These are phyloP conservation scores for Botrytis medusae DNA, from an alignment of 2,329 filamentous ascomycete species.

Conservation along the genomic window DNA sequence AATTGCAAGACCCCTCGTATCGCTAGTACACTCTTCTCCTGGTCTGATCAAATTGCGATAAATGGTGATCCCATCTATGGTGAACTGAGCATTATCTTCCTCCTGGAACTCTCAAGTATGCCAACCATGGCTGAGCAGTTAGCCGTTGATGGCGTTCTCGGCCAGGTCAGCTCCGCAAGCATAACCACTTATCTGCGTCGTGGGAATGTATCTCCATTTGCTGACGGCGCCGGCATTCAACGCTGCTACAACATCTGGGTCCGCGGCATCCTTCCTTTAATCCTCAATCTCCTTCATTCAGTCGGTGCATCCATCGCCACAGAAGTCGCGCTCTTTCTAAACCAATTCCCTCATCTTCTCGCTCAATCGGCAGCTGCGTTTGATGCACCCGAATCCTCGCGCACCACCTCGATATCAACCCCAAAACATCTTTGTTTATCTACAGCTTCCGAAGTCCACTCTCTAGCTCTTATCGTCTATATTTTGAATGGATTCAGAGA, in stretches of 20 bases:
- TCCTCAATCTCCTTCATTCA: slow-evolving; percentile 81
- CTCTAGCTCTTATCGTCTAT: slow-evolving; percentile 70
- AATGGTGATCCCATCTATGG: slow-evolving; percentile 87
- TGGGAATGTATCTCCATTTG: slow-evolving; percentile 72
- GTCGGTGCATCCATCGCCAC: slow-evolving; percentile 79
- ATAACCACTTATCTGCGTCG: slow-evolving; percentile 76
- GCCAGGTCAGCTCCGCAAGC: slow-evolving; percentile 75
- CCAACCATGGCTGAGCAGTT: slow-evolving; percentile 83
- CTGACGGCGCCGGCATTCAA: slow-evolving; percentile 63
- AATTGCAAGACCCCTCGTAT: slow-evolving; percentile 75
- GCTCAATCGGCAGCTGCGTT: slow-evolving; percentile 70
- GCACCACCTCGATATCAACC: slow-evolving; percentile 50
- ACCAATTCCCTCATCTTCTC: slow-evolving; percentile 82
- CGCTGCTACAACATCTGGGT: slow-evolving; percentile 90
- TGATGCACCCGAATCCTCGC: slow-evolving; percentile 56
- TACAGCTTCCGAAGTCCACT: slow-evolving; percentile 75
- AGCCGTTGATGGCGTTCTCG: slow-evolving; percentile 80
- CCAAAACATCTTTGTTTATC: slow-evolving; percentile 68
- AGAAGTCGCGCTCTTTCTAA: slow-evolving; percentile 84
- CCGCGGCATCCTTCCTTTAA: slow-evolving; percentile 80
- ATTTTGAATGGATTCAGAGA: slow-evolving; percentile 67
- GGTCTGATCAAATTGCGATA: slow-evolving; percentile 80
- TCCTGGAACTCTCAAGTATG: slow-evolving; percentile 82
- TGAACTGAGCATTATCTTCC: slow-evolving; percentile 84
- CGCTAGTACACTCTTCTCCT: slow-evolving; percentile 85